Conservation (phyloP, 1,284 basidiomycete species). For the Entoloma clypeatum region DNA sequence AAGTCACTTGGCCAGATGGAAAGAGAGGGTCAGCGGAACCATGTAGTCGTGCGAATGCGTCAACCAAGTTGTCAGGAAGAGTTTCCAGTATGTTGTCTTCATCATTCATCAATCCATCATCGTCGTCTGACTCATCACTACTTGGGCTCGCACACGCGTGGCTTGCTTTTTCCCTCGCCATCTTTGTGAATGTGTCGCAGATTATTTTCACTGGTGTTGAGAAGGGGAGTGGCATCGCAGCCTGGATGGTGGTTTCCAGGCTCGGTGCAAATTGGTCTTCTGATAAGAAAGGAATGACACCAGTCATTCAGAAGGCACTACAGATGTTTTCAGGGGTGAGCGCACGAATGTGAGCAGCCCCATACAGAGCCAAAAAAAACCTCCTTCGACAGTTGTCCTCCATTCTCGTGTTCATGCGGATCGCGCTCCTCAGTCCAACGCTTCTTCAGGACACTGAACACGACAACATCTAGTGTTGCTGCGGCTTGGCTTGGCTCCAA, state of each 20-base stretch:
- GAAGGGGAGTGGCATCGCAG: not conserved
- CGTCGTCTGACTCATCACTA: no score
- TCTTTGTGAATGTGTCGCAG: not conserved
- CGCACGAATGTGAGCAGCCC: not conserved
- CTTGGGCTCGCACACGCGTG: not conserved
- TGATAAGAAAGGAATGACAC: not conserved
- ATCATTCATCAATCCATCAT: conserved; percentile 1
- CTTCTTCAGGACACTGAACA: conserved; percentile 2
- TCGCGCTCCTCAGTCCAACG: not conserved
- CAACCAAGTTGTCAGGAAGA: conserved; percentile 2
- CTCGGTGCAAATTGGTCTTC: conserved; percentile 4
- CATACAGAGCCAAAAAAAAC: conserved; percentile 3
- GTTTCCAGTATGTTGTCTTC: not conserved
- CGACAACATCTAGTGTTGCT: no score
- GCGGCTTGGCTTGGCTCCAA: no score
- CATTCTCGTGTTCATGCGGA: not conserved
- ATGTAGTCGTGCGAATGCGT: conserved; percentile 3
- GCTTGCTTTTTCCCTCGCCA: not conserved
- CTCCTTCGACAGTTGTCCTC: not conserved
- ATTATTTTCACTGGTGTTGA: conserved; percentile 2
- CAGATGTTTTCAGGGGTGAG: conserved; percentile 1
- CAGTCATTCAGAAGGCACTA: conserved; percentile 1
- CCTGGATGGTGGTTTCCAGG: conserved; percentile 3
- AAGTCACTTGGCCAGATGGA: not conserved
- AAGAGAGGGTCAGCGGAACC: conserved; percentile 3